Conservation (phyloP, 2,329 filamentous ascomycete species). For the Plectosphaerella plurivora region DNA sequence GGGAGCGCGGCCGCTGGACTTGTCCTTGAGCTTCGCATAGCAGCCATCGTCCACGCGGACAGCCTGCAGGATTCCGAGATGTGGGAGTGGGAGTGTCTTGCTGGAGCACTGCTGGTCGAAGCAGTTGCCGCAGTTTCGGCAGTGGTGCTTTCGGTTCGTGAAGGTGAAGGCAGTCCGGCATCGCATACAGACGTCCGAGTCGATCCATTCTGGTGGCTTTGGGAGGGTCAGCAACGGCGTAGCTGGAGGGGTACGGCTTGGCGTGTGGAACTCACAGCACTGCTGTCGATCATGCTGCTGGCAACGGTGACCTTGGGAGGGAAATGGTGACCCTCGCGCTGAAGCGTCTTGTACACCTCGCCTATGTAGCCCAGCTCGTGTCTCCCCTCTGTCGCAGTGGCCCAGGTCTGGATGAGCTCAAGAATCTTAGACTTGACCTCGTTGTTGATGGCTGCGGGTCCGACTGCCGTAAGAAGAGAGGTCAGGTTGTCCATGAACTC, state of each 20-base stretch:
- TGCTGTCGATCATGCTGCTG: constrained; percentile 98
- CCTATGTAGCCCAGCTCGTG: constrained; percentile 80
- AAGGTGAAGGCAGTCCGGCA: constrained; percentile 95
- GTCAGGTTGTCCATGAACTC: constrained; percentile 98
- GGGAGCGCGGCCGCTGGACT: constrained; percentile 42
- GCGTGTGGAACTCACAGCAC: constrained; percentile 61
- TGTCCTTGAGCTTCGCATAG: constrained; percentile 82
- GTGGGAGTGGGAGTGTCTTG: constrained; percentile 83
- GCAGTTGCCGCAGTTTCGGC: constrained; percentile 94
- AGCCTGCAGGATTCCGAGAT: constrained; percentile 85
- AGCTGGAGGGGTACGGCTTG: not conserved
- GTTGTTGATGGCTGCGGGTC: constrained; percentile 68
- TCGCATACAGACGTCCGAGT: constrained; percentile 98
- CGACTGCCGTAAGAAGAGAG: constrained; percentile 80
- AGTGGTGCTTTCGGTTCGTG: constrained; percentile 97
- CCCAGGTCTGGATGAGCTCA: constrained; percentile 91
- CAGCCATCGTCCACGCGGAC: constrained; percentile 96
- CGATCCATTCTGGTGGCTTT: constrained; percentile 92
- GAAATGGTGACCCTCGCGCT: constrained; percentile 83
- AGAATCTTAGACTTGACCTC: constrained; percentile 89
- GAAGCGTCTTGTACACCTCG: constrained; percentile 78
- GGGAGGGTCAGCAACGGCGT: not conserved
- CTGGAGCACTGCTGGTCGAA: constrained; percentile 94
- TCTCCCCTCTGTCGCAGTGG: constrained; percentile 79
- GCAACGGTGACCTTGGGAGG: constrained; percentile 81